Evolutionary conservation across 2,329 filamentous ascomycete genomes (phyloP).

Genomic region (Aureobasidium sp.): DNA sequence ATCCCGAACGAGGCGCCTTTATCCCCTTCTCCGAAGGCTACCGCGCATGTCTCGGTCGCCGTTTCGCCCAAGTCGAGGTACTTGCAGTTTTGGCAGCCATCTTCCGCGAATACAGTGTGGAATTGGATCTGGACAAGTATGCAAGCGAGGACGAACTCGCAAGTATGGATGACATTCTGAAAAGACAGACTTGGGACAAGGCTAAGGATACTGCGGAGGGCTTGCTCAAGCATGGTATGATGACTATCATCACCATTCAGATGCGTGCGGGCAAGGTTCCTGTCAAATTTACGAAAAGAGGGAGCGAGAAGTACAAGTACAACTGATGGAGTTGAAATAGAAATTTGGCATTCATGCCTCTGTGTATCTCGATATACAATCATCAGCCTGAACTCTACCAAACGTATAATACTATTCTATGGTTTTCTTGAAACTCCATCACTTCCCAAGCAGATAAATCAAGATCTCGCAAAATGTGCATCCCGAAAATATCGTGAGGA

Average conservation of each 20-base stretch:
- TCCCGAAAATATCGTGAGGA: too few species aligned
- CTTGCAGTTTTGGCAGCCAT: slow-evolving; percentile 44
- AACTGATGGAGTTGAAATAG: neutral
- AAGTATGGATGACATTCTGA: slow-evolving; percentile 44
- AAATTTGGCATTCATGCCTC: too few species aligned
- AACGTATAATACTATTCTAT: too few species aligned
- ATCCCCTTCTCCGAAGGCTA: slow-evolving; percentile 48
- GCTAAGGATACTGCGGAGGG: slow-evolving; percentile 48
- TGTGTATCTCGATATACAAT: too few species aligned
- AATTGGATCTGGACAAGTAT: slow-evolving; percentile 53
- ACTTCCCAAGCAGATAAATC: too few species aligned
- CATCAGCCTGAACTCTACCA: too few species aligned
- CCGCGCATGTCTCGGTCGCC: slow-evolving; percentile 46
- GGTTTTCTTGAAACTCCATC: too few species aligned
- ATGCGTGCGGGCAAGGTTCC: slow-evolving; percentile 56
- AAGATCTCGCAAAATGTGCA: too few species aligned
- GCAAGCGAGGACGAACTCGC: slow-evolving; percentile 42
- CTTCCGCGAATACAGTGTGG: slow-evolving; percentile 53
- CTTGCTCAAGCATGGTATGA: slow-evolving; percentile 46
- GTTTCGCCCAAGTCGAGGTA: slow-evolving; percentile 51
- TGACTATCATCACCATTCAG: slow-evolving; percentile 61
- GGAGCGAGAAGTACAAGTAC: slow-evolving; percentile 55
- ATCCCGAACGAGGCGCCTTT: slow-evolving; percentile 44
- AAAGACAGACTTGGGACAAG: slow-evolving; percentile 49
- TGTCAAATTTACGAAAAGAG: slow-evolving; percentile 59